These are phyloP conservation scores for Graphilbum sp. DNA, from an alignment of 2,329 filamentous ascomycete species.

Conservation along the genomic window DNA sequence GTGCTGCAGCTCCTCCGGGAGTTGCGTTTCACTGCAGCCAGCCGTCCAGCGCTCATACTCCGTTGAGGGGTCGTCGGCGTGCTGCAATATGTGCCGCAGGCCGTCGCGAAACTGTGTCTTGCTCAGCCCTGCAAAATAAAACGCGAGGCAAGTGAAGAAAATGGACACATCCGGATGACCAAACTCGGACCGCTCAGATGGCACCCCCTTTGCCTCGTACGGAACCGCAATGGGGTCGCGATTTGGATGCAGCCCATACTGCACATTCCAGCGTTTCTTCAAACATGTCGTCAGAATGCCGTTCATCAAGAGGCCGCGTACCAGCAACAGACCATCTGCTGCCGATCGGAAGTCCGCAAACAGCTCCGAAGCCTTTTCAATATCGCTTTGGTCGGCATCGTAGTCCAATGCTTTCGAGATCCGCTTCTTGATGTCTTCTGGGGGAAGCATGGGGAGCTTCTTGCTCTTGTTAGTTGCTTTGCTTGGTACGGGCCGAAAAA, in stretches of 20 bases:
- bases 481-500: constrained; percentile 10
- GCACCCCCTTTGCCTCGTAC: constrained; percentile 48
- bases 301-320: constrained; percentile 47
- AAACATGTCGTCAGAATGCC: constrained; percentile 41
- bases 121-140: constrained; percentile 46
- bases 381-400: background rate
- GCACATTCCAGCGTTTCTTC: constrained; percentile 50
- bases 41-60: constrained; percentile 37
- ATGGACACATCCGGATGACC: constrained; percentile 53
- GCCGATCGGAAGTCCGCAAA: background rate
- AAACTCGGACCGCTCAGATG: constrained; percentile 46
- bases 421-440: background rate
- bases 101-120: constrained; percentile 29
- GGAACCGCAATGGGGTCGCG: constrained; percentile 50
- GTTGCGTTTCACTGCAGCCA: constrained; percentile 12
- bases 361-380: background rate
- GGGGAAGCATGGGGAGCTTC: background rate
- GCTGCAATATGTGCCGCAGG: constrained; percentile 31
- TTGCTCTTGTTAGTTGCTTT: background rate
- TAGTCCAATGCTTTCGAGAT: background rate
- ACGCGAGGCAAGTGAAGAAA: constrained; percentile 45
- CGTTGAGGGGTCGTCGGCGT: constrained; percentile 35
- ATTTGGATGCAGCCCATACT: constrained; percentile 39
- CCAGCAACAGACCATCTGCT: constrained; percentile 25
- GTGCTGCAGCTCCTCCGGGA: constrained; percentile 29